These are phyloP conservation scores for Cruciata laevipes DNA, from an alignment of 257 asterid genomes.

Conservation along the genomic window DNA sequence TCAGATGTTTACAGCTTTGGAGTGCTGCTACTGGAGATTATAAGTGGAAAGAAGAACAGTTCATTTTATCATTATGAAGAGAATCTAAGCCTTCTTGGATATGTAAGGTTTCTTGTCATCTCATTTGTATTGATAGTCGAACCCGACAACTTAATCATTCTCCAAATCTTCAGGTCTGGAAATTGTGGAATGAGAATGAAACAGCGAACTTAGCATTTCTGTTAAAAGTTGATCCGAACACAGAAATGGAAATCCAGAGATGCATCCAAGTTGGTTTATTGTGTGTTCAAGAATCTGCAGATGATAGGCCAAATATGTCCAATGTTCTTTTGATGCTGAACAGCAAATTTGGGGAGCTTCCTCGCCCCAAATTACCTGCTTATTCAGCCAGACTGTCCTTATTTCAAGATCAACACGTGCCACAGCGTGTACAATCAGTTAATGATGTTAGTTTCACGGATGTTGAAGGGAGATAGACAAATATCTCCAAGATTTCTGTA, in stretches of 20 bases:
- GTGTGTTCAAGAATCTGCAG: slow-evolving; percentile 2
- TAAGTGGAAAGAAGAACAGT: not conserved
- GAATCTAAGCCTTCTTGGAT: not conserved
- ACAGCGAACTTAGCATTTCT: not conserved
- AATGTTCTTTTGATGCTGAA: not conserved
- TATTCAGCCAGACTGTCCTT: not conserved
- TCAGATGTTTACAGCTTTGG: slow-evolving; percentile 1
- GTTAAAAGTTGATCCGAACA: not conserved
- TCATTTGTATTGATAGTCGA: not conserved
- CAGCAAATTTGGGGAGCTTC: not conserved
- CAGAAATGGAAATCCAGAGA: not conserved
- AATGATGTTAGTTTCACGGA: not conserved
- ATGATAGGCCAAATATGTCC: not conserved
- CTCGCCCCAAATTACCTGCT: not conserved
- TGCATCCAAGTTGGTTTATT: not conserved
- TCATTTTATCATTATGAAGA: not conserved
- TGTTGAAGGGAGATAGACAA: not conserved
- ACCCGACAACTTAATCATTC: not conserved
- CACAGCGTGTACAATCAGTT: not conserved
- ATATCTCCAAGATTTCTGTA: no score
- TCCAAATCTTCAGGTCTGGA: not conserved
- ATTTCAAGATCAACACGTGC: no score
- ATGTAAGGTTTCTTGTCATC: not conserved
- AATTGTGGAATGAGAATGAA: not conserved
- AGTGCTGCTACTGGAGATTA: not conserved